Percentiles rank a stretch among this genome's conserved stretches.
These are phyloP conservation scores for Cyclotella sp. DNA, from an alignment of 108 stramenopile species.

Conservation along the genomic window DNA sequence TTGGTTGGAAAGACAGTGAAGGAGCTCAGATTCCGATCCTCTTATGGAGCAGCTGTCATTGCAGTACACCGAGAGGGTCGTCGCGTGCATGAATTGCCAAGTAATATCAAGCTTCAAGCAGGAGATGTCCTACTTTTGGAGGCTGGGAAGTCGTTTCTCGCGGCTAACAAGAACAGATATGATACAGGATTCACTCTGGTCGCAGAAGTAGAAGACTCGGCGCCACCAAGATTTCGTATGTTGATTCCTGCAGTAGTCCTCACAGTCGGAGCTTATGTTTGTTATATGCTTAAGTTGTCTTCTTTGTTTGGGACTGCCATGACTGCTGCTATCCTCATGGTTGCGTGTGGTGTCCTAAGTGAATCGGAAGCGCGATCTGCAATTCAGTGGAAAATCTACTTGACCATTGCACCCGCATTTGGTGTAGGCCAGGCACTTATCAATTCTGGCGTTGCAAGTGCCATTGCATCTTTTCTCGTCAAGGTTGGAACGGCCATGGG, in stretches of 20 bases:
- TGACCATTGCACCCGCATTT: slow-evolving; percentile 83
- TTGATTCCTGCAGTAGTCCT: slow-evolving; percentile 74
- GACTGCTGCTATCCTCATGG: slow-evolving; percentile 69
- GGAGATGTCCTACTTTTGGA: slow-evolving; percentile 86
- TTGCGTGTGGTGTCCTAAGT: slow-evolving; percentile 70
- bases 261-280: slow-evolving; percentile 49
- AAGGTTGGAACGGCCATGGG: slow-evolving; percentile 58
- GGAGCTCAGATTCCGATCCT: slow-evolving; percentile 73
- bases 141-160: slow-evolving; percentile 83
- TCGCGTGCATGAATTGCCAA: slow-evolving; percentile 83
- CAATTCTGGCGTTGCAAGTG: slow-evolving; percentile 79
- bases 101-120: slow-evolving; percentile 77
- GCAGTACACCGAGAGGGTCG: slow-evolving; percentile 82
- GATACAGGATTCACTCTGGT: slow-evolving; percentile 73
- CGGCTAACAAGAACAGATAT: slow-evolving; percentile 63
- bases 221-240: slow-evolving; percentile 73
- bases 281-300: slow-evolving; percentile 52
- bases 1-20: slow-evolving; percentile 83
- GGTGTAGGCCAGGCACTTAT: slow-evolving; percentile 84
- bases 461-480: slow-evolving; percentile 66
- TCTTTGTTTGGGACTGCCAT: slow-evolving; percentile 68
- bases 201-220: slow-evolving; percentile 80
- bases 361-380: slow-evolving; percentile 84
- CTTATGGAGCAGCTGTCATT: slow-evolving; percentile 88
- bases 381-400: slow-evolving; percentile 83